These are phyloP conservation scores for Pestalotiopsis sp. DNA, from an alignment of 2,329 filamentous ascomycete genomes.

Conservation along the genomic window DNA sequence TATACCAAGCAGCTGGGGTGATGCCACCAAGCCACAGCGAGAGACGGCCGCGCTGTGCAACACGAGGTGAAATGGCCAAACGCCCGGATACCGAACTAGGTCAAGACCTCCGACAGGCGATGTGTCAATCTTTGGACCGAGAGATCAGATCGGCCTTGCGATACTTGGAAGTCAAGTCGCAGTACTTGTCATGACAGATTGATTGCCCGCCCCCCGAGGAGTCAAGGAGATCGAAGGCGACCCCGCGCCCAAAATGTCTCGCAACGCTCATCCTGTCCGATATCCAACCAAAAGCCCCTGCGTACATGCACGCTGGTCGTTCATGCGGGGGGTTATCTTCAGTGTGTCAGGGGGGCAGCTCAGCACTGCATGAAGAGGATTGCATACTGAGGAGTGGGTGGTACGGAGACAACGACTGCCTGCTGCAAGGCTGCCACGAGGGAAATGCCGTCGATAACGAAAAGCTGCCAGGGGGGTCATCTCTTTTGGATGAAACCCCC, in stretches of 20 bases:
- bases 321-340: not conserved
- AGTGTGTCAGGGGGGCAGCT: not conserved
- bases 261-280: not conserved
- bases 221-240: not conserved
- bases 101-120: not conserved
- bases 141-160: not conserved
- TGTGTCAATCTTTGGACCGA: not conserved
- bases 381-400: not conserved
- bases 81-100: not conserved
- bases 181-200: not conserved
- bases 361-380: not conserved
- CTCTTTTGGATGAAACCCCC: not conserved
- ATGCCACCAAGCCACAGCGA: not conserved
- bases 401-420: not conserved
- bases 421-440: not conserved
- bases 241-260: not conserved
- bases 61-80: not conserved
- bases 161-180: not conserved
- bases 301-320: not conserved
- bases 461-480: not conserved
- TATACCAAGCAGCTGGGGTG: not conserved
- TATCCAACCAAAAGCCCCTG: not conserved
- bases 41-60: not conserved
- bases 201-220: not conserved
- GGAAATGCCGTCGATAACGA: not conserved